Base-by-base conservation (phyloP, 768 basidiomycete species). In the Boletus coccyginus region DNA sequence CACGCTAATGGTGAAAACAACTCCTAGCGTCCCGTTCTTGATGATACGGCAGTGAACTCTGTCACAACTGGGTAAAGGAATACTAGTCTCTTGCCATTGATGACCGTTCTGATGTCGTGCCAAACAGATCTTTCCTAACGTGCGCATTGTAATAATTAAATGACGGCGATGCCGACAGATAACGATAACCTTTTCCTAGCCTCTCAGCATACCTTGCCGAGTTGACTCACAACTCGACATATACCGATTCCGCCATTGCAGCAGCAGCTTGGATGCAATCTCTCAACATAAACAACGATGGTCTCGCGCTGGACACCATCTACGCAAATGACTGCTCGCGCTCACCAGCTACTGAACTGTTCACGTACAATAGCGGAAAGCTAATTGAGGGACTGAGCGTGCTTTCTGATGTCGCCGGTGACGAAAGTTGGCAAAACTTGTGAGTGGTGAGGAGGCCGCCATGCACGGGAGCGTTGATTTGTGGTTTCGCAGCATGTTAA, bases 361-460 rank as follows among this genome's bases (percentile, higher is more conserved):
- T 81, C 66, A 82, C 81, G 0, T 82, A 83, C 58, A 83, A 83
- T 55, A 77, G 71, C 31, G 81, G 82, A 31, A 83, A 83, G 55
- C 78, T 73, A 48, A 73, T 83, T 24, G 81, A 83, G 60, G 82
- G 81, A 3, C 66, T 82, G 50, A 77, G 74, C 46, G 73, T 83
- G 7, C 65, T 83, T 32, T 66, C 69, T 0, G 71, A 70, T 48
- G 71, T 81, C 32, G 79, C 77, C 11, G 72, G 73, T 6, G 74
- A 81, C 56, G 45, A 58, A 27, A 65, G 70, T 36, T 81, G 79
- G 79, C 75, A 60, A 39, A 65, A 58, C 1, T 55, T 81, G 78
- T 81, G 60, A 59, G 77, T 62, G 16, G 24, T 21, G 44, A 27
- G 13, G 27, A 29, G 2, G 27, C 31, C 29, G 12, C 16, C 10